These are phyloP conservation scores for Eucalyptus marginata DNA, from an alignment of 345 rosid genomes.

Conservation along the genomic window DNA sequence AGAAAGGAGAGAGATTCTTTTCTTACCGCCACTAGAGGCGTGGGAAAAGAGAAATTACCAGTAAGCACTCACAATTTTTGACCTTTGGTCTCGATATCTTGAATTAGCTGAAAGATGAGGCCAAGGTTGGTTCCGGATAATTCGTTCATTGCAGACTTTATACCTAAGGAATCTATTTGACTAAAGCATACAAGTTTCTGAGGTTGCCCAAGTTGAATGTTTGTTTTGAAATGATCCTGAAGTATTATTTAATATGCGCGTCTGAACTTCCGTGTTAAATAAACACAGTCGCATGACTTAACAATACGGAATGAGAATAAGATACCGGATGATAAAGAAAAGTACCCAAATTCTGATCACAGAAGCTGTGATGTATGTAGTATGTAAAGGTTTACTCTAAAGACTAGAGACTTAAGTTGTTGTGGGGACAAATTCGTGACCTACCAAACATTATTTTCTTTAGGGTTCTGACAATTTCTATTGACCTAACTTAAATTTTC, in stretches of 20 bases:
- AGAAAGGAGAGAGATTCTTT: not conserved
- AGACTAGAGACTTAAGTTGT: no score
- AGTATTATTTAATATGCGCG: rapidly evolving
- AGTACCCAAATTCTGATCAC: not conserved
- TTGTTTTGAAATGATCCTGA: rapidly evolving
- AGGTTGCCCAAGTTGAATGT: not conserved
- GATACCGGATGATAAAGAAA: not conserved
- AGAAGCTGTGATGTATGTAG: not conserved
- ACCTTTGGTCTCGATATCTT: not conserved
- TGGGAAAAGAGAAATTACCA: not conserved
- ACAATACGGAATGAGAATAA: not conserved
- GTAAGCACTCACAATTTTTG: not conserved
- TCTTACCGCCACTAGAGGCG: not conserved
- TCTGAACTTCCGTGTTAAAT: rapidly evolving
- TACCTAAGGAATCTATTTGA: not conserved
- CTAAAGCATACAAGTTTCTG: not conserved
- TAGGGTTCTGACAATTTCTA: not conserved
- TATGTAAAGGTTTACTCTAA: not conserved
- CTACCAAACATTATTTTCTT: not conserved
- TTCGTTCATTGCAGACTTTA: not conserved
- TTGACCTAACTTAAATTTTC: not conserved
- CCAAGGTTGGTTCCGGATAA: not conserved
- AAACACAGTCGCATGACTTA: rapidly evolving
- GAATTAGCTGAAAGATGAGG: not conserved
- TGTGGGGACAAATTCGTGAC: not conserved